Evolutionary conservation across 1,284 basidiomycete genomes (phyloP).

Genomic region (Cryptococcus sp.): DNA sequence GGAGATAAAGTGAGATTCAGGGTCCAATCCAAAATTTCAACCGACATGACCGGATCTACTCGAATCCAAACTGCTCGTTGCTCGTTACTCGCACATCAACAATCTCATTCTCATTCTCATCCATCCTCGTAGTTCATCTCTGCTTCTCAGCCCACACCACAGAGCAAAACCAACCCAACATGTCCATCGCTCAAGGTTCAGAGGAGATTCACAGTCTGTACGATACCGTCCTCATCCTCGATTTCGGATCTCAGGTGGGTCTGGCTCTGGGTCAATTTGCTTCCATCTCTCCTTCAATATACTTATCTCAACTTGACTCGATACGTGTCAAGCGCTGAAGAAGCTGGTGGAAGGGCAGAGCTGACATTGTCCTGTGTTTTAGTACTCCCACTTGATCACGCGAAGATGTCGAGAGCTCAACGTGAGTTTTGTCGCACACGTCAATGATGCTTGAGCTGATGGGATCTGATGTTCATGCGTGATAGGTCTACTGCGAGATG

Average conservation of each 20-base stretch:
- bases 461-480: background rate
- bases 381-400: constrained; percentile 99
- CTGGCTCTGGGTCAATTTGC: constrained; percentile 24
- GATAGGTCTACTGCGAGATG: constrained; percentile 89
- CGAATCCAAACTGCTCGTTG: no score
- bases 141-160: background rate
- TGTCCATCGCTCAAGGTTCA: constrained; percentile 8
- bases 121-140: background rate
- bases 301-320: background rate
- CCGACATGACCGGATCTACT: no score
- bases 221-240: constrained; percentile 93
- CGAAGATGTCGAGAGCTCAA: constrained; percentile 96
- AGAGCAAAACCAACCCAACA: background rate
- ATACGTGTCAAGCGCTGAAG: background rate
- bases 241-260: constrained; percentile 93
- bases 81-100: no score
- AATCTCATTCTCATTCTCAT: background rate
- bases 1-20: background rate
- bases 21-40: background rate
- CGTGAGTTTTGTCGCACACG: constrained; percentile 27
- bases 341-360: constrained; percentile 7
- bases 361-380: constrained; percentile 2
- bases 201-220: constrained; percentile 86
- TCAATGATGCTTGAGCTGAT: constrained; percentile 2
- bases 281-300: background rate